A percentile compares a stretch with the other conserved stretches of the same genome.
phyloP scores from a whole-genome alignment of 495 filamentous ascomycete genomes.

The Podospora appendiculata region DNA sequence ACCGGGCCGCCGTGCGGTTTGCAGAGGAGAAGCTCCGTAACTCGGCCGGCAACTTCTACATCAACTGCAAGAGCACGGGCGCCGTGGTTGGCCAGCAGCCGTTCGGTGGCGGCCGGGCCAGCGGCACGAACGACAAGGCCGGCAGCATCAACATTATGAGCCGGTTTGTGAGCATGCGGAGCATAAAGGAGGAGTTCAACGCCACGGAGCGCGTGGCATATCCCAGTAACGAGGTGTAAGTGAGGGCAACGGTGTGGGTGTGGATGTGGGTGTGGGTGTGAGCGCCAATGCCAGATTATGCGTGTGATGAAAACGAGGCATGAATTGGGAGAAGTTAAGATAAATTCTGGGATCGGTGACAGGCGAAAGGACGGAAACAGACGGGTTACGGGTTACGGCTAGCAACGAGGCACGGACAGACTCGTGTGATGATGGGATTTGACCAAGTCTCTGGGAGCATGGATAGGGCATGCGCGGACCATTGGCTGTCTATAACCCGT shows the following conservation, averaged over 20 bases:
- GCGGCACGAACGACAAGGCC: constrained; percentile 89
- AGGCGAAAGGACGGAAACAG: no score
- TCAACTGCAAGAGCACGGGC: constrained; percentile 90
- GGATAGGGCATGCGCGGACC: neutral
- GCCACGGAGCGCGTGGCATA: constrained; percentile 63
- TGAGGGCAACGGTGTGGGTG: no score
- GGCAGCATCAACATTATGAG: constrained; percentile 67
- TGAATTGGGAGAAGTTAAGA: no score
- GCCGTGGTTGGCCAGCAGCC: constrained; percentile 91
- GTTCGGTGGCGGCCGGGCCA: constrained; percentile 79
- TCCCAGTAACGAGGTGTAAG: constrained; percentile 62
- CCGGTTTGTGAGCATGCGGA: constrained; percentile 74
- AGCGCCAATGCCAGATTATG: no score
- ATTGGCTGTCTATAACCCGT: neutral
- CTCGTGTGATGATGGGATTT: neutral
- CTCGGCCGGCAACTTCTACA: constrained; percentile 81
- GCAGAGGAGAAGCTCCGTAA: constrained; percentile 71
- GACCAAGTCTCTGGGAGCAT: neutral
- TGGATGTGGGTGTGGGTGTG: no score
- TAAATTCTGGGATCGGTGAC: no score
- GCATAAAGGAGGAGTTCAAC: constrained; percentile 86
- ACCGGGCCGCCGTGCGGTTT: constrained; percentile 56
- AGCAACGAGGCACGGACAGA: neutral
- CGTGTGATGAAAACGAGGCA: no score
- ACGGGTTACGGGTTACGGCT: no score